Evolutionary conservation across 2,329 filamentous ascomycete species (phyloP), one percentile per base, ranked within the genome.

Genomic region (Emericellopsis cladophorae): DNA sequence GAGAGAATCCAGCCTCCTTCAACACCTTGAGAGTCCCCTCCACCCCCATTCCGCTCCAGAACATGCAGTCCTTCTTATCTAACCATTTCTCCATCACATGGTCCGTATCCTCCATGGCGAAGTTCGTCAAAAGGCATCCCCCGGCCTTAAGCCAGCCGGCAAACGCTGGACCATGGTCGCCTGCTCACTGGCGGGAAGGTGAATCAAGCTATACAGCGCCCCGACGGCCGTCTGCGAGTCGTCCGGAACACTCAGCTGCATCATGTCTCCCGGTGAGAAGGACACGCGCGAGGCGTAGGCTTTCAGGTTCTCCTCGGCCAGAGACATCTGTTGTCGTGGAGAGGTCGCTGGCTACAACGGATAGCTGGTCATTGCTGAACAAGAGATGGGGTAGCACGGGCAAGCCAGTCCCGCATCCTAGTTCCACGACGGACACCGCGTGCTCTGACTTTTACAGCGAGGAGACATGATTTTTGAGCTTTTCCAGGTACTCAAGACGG

Each of bases 121-220:
- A 67, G 47, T 69, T 74, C 7, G 59, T 62, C 22, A 78, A 60
- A 18, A 77, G 46, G 31, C 56, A 57, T 1, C 72, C 73, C 0
- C 68, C 70, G 0, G 67, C 66, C 46, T 62, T 67, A 31, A 78
- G 50, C 74, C 72, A 78, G 7, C 32, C 35, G 1, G 44, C 47
- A 16, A 74, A 31, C 62, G 59, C n/a, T 40, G 31, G 18, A 77
- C 47, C 42, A 76, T 58, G 18, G 53, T 52, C 1, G 46, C 53
- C 53, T 77, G 73, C 49, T 76, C 70, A 2, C 55, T 54, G 6
- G 63, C 60, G 2, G 72, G 70, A 5, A 78, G 60, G 47, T 77
- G 74, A 40, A 75, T 67, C 40, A 78, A 51, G 29, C 66, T 72
- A 53, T 74, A 76, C 48, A 77, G 65, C 0, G 56, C 72, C 1